Conservation (phyloP, 257 asterid species). For the Primulina tabacum region DNA sequence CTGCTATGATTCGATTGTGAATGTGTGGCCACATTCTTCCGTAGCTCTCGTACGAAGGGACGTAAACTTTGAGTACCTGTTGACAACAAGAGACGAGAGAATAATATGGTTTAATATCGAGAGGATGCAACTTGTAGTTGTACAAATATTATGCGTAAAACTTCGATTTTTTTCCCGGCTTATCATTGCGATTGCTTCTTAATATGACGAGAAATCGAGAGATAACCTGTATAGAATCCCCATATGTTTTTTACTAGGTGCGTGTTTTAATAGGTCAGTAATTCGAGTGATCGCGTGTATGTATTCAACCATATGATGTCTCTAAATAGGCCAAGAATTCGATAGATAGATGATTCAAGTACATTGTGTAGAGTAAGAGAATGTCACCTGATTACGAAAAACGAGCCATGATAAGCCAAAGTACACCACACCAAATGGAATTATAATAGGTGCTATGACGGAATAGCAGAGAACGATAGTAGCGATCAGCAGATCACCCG, state of each 20-base stretch:
- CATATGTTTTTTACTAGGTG: too few relatives aligned
- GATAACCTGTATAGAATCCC: too few relatives aligned
- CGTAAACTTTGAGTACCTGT: slow-evolving; percentile 80
- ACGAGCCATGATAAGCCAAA: slow-evolving; percentile 96
- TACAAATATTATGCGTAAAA: too few relatives aligned
- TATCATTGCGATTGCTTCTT: too few relatives aligned
- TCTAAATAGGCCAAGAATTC: too few relatives aligned
- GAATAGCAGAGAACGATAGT: slow-evolving; percentile 81
- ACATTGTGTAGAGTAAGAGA: not conserved
- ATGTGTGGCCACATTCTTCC: slow-evolving; percentile 97
- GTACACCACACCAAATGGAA: slow-evolving; percentile 78
- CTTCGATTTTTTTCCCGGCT: too few relatives aligned
- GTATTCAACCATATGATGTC: not conserved
- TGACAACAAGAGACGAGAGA: not conserved
- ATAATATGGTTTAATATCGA: too few relatives aligned
- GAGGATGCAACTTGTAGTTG: too few relatives aligned
- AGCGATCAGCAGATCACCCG: slow-evolving; percentile 67
- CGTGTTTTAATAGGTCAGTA: too few relatives aligned
- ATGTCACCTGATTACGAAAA: slow-evolving; percentile 80
- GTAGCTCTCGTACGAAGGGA: slow-evolving; percentile 74
- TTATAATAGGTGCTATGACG: slow-evolving; percentile 74
- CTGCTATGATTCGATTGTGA: slow-evolving; percentile 53
- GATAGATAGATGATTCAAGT: not conserved
- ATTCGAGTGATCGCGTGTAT: not conserved
- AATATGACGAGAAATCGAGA: too few relatives aligned